These are phyloP conservation scores for Hirschfeldia incana DNA, from an alignment of 345 rosid genomes.

Conservation along the genomic window DNA sequence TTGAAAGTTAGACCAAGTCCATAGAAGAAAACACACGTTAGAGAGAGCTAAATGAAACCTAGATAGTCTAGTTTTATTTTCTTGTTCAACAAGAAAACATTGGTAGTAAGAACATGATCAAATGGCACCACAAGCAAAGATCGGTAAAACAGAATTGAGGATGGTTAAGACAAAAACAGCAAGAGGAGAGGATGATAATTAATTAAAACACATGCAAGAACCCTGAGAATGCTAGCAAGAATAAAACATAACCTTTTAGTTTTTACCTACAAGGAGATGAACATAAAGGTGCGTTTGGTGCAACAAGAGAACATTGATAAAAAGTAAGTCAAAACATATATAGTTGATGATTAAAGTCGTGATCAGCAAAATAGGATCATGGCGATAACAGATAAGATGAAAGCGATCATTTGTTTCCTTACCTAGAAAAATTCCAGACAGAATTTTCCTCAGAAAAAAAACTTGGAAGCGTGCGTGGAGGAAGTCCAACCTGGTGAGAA, in stretches of 20 bases:
- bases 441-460: slow-evolving; percentile 2
- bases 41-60: neutral
- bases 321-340: slow-evolving; percentile 16
- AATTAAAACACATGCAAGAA: neutral
- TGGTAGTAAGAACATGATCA: neutral
- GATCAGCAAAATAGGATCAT: slow-evolving; percentile 13
- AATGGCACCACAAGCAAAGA: neutral
- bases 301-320: slow-evolving; percentile 6
- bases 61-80: neutral
- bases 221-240: neutral
- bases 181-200: no score
- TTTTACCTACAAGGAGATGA: neutral
- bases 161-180: neutral
- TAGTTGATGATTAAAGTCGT: neutral
- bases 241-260: neutral
- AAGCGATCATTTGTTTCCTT: slow-evolving; percentile 16
- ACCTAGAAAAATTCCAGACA: slow-evolving; percentile 3
- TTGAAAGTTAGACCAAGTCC: slow-evolving; percentile 5
- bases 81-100: neutral
- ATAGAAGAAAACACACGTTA: neutral
- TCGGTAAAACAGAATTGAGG: neutral
- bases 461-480: slow-evolving; percentile 21
- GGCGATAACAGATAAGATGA: neutral
- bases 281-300: slow-evolving; percentile 8
- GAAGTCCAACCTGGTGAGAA: slow-evolving; percentile 29